A percentile compares a stretch with the other conserved stretches of the same genome.
phyloP scores from a whole-genome alignment of 1,284 basidiomycete genomes.

The Pholiota adiposa region DNA sequence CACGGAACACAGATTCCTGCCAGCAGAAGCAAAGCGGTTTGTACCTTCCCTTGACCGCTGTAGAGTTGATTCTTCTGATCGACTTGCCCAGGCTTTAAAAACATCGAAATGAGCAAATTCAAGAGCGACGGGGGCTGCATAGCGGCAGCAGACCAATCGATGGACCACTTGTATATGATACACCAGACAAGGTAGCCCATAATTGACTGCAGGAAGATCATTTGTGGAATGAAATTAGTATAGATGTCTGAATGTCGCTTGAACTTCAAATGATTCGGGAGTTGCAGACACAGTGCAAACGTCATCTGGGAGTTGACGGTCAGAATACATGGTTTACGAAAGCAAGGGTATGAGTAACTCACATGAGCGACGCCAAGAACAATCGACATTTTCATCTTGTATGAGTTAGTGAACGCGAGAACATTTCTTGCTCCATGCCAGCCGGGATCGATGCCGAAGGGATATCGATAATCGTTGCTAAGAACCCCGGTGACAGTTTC shows the following conservation, averaged over 20 bases:
- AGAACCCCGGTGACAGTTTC: conserved; percentile 53
- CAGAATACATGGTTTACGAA: conserved; percentile 18
- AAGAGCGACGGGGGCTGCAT: conserved; percentile 87
- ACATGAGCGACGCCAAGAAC: conserved; percentile 97
- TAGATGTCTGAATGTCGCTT: conserved; percentile 86
- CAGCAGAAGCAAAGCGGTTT: conserved; percentile 79
- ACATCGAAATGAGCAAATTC: conserved; percentile 97
- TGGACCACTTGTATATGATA: conserved; percentile 97
- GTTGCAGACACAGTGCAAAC: conserved; percentile 94
- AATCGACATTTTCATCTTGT: conserved; percentile 99
- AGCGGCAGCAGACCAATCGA: conserved; percentile 84
- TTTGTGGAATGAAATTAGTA: conserved; percentile 95
- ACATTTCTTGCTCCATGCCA: conserved; percentile 96
- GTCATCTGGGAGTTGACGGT: conserved; percentile 76
- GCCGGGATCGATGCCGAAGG: conserved; percentile 92
- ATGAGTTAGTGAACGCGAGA: conserved; percentile 96
- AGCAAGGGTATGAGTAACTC: conserved; percentile 36
- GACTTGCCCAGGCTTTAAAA: conserved; percentile 85
- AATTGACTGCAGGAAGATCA: conserved; percentile 96
- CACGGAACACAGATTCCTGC: conserved; percentile 95
- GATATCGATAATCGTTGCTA: conserved; percentile 74
- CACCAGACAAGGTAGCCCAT: conserved; percentile 96
- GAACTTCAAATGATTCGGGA: conserved; percentile 95
- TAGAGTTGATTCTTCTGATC: conserved; percentile 79
- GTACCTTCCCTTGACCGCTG: conserved; percentile 84